A percentile compares a stretch with the other conserved stretches of the same genome.
Evolutionary conservation across 305 asterid genomes (phyloP).

Genomic region (Withania somnifera): DNA sequence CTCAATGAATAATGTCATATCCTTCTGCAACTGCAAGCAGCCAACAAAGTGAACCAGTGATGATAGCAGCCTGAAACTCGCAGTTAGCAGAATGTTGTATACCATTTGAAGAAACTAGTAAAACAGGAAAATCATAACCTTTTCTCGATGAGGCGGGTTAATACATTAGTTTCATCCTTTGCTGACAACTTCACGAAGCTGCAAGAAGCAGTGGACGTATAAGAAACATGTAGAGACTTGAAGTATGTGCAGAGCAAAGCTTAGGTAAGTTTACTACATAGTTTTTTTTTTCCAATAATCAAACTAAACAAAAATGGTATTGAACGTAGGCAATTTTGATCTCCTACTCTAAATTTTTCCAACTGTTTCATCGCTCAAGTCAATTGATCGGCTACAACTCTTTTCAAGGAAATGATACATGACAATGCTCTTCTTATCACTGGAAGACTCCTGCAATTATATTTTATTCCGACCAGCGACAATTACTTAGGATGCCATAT

Average conservation of each 20-base stretch:
- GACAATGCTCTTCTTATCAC: neutral
- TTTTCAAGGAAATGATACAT: neutral
- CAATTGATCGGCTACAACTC: neutral
- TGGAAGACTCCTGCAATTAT: neutral
- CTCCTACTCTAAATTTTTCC: neutral
- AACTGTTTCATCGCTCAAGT: neutral
- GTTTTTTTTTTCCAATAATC: neutral
- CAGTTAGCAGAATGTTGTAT: neutral
- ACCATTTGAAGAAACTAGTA: neutral
- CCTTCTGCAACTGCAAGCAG: slow-evolving; percentile 43
- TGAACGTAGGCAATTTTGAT: neutral
- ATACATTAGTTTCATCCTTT: slow-evolving; percentile 16
- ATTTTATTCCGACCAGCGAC: neutral
- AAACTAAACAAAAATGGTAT: neutral
- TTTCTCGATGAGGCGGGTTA: slow-evolving; percentile 20
- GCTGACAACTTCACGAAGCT: slow-evolving; percentile 52
- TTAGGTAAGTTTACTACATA: neutral
- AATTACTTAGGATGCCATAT: neutral
- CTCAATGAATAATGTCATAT: slow-evolving; percentile 38
- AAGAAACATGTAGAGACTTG: neutral
- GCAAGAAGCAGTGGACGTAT: slow-evolving; percentile 4
- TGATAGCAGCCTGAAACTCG: slow-evolving; percentile 44
- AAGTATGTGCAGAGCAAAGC: neutral
- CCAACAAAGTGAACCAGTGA: slow-evolving; percentile 32
- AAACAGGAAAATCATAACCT: slow-evolving; percentile 25